phyloP scores from a whole-genome alignment of 2,329 filamentous ascomycete species.

The Penicillium polonicum region DNA sequence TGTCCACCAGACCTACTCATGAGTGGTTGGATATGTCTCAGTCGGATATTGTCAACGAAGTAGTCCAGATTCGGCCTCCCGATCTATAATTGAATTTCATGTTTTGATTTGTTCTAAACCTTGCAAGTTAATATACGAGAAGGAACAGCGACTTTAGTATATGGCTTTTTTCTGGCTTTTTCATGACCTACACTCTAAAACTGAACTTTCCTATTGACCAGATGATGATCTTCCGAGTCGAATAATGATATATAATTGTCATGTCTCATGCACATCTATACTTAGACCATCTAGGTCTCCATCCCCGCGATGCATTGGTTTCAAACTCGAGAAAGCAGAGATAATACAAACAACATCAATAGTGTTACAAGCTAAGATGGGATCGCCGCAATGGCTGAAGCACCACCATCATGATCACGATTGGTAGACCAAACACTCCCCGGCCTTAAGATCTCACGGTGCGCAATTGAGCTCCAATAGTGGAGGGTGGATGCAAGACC shows the following conservation, averaged over 20 bases:
- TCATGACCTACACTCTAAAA: background rate
- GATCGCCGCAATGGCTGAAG: background rate
- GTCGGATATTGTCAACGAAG: background rate
- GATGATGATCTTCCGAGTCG: background rate
- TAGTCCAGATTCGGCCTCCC: background rate
- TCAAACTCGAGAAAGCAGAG: background rate
- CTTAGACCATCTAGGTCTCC: background rate
- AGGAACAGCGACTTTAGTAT: background rate
- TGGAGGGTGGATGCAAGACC: background rate
- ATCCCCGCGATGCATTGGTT: slow-evolving; percentile 1
- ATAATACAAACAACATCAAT: background rate
- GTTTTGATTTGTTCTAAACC: background rate
- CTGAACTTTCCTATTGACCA: background rate
- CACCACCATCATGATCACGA: background rate
- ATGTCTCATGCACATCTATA: slow-evolving; percentile 1
- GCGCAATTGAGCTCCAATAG: background rate
- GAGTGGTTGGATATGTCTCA: slow-evolving; percentile 1
- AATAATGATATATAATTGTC: background rate
- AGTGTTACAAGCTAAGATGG: background rate
- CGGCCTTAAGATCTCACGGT: background rate
- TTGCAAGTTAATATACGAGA: background rate
- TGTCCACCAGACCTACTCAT: slow-evolving; percentile 4
- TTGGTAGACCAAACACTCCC: background rate
- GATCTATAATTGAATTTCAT: background rate
- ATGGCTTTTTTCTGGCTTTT: background rate